phyloP scores from a whole-genome alignment of 176 grass and related monocot genomes.

The Lolium perenne region DNA sequence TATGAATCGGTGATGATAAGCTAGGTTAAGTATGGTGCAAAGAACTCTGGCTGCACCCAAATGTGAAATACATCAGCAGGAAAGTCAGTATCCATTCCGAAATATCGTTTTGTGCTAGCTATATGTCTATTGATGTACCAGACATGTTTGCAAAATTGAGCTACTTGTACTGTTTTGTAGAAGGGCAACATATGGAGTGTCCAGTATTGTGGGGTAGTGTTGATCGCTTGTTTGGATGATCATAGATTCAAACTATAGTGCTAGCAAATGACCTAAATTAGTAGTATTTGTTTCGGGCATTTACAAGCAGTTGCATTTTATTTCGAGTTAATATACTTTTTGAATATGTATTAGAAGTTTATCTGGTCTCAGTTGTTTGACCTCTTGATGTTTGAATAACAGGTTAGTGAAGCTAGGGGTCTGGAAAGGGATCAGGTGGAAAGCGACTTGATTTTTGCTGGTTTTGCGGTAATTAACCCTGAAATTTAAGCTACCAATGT shows the following conservation, averaged over 20 bases:
- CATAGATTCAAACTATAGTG: constrained; percentile 14
- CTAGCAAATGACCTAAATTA: constrained; percentile 1
- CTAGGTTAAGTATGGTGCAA: constrained; percentile 4
- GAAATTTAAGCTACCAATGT: constrained; percentile 7
- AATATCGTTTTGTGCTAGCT: background rate
- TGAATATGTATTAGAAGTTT: constrained; percentile 21
- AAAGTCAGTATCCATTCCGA: background rate
- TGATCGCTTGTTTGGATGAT: background rate
- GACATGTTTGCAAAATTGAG: background rate
- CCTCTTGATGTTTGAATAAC: constrained; percentile 43
- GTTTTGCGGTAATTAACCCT: constrained; percentile 80
- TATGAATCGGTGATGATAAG: constrained; percentile 13
- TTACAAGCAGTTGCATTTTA: constrained; percentile 24
- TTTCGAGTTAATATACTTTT: background rate
- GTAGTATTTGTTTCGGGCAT: background rate
- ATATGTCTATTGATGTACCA: background rate
- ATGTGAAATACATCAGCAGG: background rate
- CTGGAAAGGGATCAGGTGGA: constrained; percentile 92
- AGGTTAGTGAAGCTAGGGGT: constrained; percentile 97
- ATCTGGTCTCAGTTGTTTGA: constrained; percentile 23
- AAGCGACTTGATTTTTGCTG: constrained; percentile 83
- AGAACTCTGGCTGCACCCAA: background rate
- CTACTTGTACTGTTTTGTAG: background rate
- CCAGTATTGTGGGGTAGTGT: background rate
- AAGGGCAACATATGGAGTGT: background rate